These are phyloP conservation scores for Persicaria maculosa DNA, from an alignment of 148 eudicot genomes.

Conservation along the genomic window DNA sequence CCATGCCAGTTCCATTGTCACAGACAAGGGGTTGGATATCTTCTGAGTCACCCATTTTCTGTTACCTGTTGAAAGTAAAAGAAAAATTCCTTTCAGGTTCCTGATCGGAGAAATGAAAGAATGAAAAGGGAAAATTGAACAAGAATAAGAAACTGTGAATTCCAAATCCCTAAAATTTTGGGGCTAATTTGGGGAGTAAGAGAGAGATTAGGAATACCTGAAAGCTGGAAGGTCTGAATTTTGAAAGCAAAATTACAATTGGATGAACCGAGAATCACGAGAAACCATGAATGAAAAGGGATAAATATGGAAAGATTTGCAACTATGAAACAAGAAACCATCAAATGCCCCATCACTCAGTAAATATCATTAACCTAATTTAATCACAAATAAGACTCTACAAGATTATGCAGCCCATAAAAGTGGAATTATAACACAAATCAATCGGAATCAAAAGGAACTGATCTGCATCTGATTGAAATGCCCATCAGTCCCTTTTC, in stretches of 20 bases:
- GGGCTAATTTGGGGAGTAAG: not conserved
- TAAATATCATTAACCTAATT: too few species aligned
- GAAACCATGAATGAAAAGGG: not conserved
- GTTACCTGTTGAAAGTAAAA: not conserved
- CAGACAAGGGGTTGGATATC: conserved; percentile 13
- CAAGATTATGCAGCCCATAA: too few species aligned
- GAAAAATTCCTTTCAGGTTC: not conserved
- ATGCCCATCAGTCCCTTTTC: too few species aligned
- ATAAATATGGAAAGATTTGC: not conserved
- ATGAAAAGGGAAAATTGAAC: not conserved
- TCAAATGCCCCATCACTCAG: not conserved
- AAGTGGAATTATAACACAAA: too few species aligned
- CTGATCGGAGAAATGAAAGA: not conserved
- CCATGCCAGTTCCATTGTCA: not conserved
- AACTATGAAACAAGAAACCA: not conserved
- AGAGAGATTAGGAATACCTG: not conserved
- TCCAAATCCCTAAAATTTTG: not conserved
- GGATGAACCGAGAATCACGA: not conserved
- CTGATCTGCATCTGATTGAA: too few species aligned
- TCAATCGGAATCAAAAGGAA: too few species aligned
- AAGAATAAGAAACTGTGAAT: not conserved
- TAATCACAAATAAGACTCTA: too few species aligned
- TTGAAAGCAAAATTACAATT: not conserved
- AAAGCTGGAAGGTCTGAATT: not conserved
- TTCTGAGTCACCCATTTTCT: conserved; percentile 3